Conservation (phyloP, 441 rosid species). For the Arabidopsis lyrata region DNA sequence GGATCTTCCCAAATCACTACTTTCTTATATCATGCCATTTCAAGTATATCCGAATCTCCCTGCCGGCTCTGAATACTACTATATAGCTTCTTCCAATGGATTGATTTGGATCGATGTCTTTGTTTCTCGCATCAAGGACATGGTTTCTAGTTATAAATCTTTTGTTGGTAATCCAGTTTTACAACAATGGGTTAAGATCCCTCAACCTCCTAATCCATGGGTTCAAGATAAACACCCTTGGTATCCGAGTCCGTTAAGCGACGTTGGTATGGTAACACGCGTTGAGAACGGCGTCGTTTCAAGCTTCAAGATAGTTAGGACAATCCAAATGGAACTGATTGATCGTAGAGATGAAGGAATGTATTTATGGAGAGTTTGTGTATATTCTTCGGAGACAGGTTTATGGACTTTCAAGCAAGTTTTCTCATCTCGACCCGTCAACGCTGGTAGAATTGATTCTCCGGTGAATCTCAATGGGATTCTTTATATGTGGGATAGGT, state of each 20-base stretch:
- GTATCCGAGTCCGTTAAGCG: neutral
- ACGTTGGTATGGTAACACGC: neutral
- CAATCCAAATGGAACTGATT: neutral
- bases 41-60: neutral
- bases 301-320: neutral
- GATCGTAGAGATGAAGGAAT: neutral
- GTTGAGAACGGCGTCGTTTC: neutral
- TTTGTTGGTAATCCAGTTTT: slow-evolving; percentile 1
- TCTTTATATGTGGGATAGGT: slow-evolving; percentile 19
- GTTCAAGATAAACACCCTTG: neutral
- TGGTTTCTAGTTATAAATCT: neutral
- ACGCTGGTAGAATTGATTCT: neutral
- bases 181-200: neutral
- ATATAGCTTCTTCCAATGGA: neutral
- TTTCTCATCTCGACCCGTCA: neutral
- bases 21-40: too few relatives aligned
- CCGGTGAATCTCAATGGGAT: slow-evolving; percentile 6
- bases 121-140: neutral
- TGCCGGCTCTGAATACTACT: neutral
- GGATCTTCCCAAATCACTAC: too few relatives aligned
- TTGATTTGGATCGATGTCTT: neutral
- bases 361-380: neutral
- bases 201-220: neutral
- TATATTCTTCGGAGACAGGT: neutral
- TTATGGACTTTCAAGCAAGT: neutral